A percentile compares a stretch with the other conserved stretches of the same genome.
phyloP scores from a whole-genome alignment of 257 asterid species.

The Anisodus acutangulus region DNA sequence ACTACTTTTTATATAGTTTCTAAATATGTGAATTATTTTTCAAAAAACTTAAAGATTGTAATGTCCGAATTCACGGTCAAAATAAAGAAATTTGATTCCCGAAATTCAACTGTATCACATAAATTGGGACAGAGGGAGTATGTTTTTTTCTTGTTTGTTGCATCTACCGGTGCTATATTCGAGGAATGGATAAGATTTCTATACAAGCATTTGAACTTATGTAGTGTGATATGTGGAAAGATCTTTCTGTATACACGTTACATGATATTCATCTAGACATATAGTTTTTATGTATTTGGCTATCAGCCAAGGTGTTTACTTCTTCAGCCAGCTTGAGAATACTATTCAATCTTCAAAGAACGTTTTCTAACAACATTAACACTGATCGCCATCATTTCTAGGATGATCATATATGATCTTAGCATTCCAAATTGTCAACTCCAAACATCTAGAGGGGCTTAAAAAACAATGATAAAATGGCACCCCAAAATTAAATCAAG shows the following conservation, averaged over 20 bases:
- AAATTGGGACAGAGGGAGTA: not conserved
- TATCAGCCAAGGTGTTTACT: not conserved
- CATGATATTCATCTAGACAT: not conserved
- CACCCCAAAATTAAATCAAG: not conserved
- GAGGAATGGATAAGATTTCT: not conserved
- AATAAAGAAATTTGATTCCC: too few species aligned
- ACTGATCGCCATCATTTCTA: not conserved
- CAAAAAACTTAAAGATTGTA: too few species aligned
- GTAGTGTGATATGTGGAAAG: not conserved
- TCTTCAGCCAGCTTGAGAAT: not conserved
- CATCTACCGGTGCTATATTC: not conserved
- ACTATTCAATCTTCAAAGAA: not conserved
- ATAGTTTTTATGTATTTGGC: not conserved
- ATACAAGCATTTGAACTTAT: not conserved
- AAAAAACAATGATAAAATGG: not conserved
- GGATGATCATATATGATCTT: not conserved
- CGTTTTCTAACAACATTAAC: not conserved
- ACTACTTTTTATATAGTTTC: too few species aligned
- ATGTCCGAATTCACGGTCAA: too few species aligned
- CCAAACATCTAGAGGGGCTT: not conserved
- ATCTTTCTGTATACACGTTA: not conserved
- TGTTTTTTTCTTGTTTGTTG: not conserved
- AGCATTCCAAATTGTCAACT: not conserved
- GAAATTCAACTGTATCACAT: too few species aligned
- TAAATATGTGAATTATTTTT: too few species aligned